Evolutionary conservation across 2,329 filamentous ascomycete species (phyloP), one percentile per base, ranked within the genome.

Genomic region (Xylaria sp.): DNA sequence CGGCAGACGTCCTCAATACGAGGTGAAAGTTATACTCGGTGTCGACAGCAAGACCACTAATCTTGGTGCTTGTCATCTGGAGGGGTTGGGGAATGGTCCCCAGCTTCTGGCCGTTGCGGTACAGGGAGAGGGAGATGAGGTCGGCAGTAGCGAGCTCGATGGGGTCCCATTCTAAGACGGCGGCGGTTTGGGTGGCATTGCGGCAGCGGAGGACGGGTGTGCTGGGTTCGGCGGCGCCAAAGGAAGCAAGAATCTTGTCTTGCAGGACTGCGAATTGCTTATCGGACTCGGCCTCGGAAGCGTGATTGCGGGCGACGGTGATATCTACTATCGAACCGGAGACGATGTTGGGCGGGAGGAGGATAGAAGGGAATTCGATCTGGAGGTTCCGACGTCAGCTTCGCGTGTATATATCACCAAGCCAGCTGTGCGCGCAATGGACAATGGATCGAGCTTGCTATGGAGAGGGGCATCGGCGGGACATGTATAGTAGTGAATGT

Each of bases 301-400:
- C 80, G 71, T 87, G 83, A 79, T 99, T 99, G 77, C 94, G 92
- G 62, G 90, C 84, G 69, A 99, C 95, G 65, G 92, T 93, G 78
- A 99, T 98, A 79, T 99, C 95, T 77, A 99, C 95, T 73, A 99
- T 98, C 76, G 92, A 96, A 71, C 95, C 95, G 15, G 93, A 97
- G 65, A 92, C 89, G 78, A 99, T 99, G 76, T 97, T 94, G 66
- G 92, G 91, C 1, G 95, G 95, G 15, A 99, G 89, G 52, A 99
- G 91, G 69, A 99, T 97, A 49, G 95, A 98, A 37, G 95, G 95
- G 75, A 99, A 99, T 77, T 99, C 95, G 77, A 99, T 98, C 94
- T 98, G 77, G 33, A 43, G 25, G 12, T 21, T 45, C 31, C 33
- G 38, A 25, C 17, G 51, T 74, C 55, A 75, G 74, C 60, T 53